phyloP scores from a whole-genome alignment of 257 asterid genomes.

The Rehmannia glutinosa region DNA sequence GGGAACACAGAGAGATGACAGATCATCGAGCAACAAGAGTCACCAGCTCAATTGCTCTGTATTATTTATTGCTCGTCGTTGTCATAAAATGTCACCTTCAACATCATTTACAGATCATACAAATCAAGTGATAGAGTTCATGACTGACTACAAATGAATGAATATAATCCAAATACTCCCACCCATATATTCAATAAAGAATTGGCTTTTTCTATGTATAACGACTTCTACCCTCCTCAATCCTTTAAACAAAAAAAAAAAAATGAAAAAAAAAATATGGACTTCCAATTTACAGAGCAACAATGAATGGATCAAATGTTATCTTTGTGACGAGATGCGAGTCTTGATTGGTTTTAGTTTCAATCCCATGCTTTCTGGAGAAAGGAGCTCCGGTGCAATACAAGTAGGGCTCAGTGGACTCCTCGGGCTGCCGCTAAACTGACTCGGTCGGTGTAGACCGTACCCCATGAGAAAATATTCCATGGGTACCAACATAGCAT shows the following conservation, averaged over 20 bases:
- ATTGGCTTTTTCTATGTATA: slow-evolving; percentile 26
- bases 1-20: background rate
- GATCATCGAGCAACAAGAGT: background rate
- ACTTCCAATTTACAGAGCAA: slow-evolving; percentile 21
- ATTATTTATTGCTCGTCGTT: slow-evolving; percentile 3
- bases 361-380: slow-evolving; percentile 86
- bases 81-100: slow-evolving; percentile 22
- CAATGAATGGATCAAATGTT: slow-evolving; percentile 5
- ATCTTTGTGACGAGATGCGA: slow-evolving; percentile 30
- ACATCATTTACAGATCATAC: slow-evolving; percentile 21
- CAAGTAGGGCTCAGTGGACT: slow-evolving; percentile 69
- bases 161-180: slow-evolving; percentile 24
- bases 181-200: slow-evolving; percentile 42
- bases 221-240: slow-evolving; percentile 22
- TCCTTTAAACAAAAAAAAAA: background rate
- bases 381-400: slow-evolving; percentile 68
- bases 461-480: slow-evolving; percentile 65
- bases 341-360: slow-evolving; percentile 78
- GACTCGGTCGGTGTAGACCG: slow-evolving; percentile 55
- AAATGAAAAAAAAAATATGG: background rate
- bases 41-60: slow-evolving; percentile 8
- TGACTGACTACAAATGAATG: slow-evolving; percentile 41
- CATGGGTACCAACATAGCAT: slow-evolving; percentile 69
- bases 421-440: slow-evolving; percentile 56
- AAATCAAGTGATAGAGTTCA: slow-evolving; percentile 12